Base-by-base conservation (phyloP, 129 eudicot genomes). In the Daucus carota region DNA sequence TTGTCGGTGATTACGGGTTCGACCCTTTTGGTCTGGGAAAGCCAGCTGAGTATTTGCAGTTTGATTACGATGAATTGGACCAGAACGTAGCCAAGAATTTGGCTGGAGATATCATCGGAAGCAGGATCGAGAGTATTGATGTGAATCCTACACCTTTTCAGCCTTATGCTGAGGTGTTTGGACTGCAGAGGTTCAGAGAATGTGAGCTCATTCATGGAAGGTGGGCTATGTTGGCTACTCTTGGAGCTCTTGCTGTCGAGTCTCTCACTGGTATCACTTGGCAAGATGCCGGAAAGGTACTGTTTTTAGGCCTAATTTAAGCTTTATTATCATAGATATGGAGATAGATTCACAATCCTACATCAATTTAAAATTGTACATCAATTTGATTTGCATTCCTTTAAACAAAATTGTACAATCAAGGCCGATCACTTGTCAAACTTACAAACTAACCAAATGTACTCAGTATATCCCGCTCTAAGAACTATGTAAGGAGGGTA, bases 201-300 rank as follows among this genome's bases (percentile, higher is more conserved):
- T 89, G 99, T 72, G 96, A 94, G 90, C 85, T 94, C 38, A 94
- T 94, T 48, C 98, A 94, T 43, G 97, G 98, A 1, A 72, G 98
- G 73, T 94, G 98, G 98, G 98, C 98, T 18, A 94, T 94, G 98
- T 77, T 94, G 84, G 98, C 96, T 45, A 89, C 96, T 0, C 97
- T 94, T 38, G 98, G 98, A 12, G 96, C 97, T 6, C 80, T 94
- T 50, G 88, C 90, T 44, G 98, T 94, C 24, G 97, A 94, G 81
- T 89, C 92, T 65, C 93, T 94, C 82, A 94, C 97, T 57, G 97
- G 97, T 38, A 85, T 94, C 78, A 94, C 97, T n/a, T 94, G 98
- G 98, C 98, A 94, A 81, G 97, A 94, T 50, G 98, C 96, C 17
- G 98, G 97, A 74, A 94, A 94, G 96, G 98, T 94, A 80, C 47